Base-by-base conservation (phyloP, 352 stramenopile genomes). In the Globisporangium irregulare region DNA sequence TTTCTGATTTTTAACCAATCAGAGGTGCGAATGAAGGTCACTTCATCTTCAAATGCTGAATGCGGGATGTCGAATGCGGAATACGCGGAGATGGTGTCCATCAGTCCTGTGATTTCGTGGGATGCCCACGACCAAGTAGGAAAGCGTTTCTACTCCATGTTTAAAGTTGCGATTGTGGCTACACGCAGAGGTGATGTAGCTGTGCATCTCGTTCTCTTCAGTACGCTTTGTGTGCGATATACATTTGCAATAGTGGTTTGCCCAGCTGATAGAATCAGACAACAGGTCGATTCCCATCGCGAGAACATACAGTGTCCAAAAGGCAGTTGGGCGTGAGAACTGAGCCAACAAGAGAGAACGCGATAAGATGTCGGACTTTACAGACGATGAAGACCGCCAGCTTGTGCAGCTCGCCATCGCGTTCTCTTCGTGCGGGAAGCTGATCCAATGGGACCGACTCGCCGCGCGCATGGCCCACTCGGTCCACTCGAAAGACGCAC, bases 351-450 rank as follows among this genome's bases (percentile, higher is more conserved):
- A 53, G 7, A 63, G 38, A 22, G 25, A 58, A 20, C 36, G 32
- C 8, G 14, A 10, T 9, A 15, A 15, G 50, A 87, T 87, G 78
- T 79, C 80, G 2, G 75, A 89, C 62, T 89, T 89, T 68, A 82
- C 77, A 9, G 78, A 89, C 46, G 65, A 75, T 27, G 80, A 86
- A 64, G 80, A 89, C 65, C 75, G 75, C n/a, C 77, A 82, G 59
- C 71, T 89, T 43, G 78, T 87, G 41, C 77, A 86, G 63, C 68
- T 84, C 48, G 80, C 78, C 18, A 34, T 55, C 0, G 38, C 43
- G 24, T 75, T 73, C 38, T 38, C 60, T 34, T 62, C 38, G 32
- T 62, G 57, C 5, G 58, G 64, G 8, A 59, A 41, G 6, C 67
- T 73, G 15, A 76, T 86, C 64, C 9, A 58, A 32, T 88, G 80